Base-by-base conservation (phyloP, 2,329 filamentous ascomycete genomes). In the Claviceps sp. region DNA sequence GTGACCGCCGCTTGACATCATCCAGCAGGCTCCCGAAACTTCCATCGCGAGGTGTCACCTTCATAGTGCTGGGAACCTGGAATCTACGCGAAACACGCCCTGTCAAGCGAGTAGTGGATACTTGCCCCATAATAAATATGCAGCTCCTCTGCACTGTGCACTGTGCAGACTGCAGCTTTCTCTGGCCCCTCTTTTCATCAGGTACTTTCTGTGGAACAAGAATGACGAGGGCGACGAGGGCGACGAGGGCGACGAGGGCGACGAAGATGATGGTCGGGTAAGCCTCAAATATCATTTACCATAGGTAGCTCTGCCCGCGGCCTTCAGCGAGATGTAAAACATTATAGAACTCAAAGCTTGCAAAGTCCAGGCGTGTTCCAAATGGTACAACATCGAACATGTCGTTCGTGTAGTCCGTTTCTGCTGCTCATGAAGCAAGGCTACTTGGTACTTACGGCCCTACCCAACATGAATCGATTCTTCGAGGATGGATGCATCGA, bases 1-100 rank as follows among this genome's bases (percentile, higher is more conserved):
- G 48, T 50, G 46, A 22, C 14, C 41, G 48, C 48, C 45, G 50
- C 52, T 60, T 63, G 63, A 65, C 63, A 63, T 65, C 63, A 65
- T 64, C 52, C 37, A 49, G 30, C 47, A 38, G 50, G 56, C 55
- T 57, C 57, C 55, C 56, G 56, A 64, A 64, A 60, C 55, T 64
- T 65, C 61, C 60, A 62, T 55, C 57, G 61, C 58, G 62, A 62
- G 62, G 63, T 61, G 61, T 34, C 55, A 47, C 38, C 56, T 46
- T 11, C 4, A 5, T 14, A 6, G 46, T 38, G 2, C 8, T 37
- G 17, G 34, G 17, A 16, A 39, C 45, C 17, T 24, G 1, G 24
- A 47, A 6, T 2, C n/a, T 5, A 5, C 26, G 7, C 10, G 4
- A 10, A 46, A 46, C 14, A 5, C 13, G 4, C 5, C 2, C 4